These are phyloP conservation scores for Pleurotus tuoliensis DNA, from an alignment of 768 basidiomycete genomes.

Conservation along the genomic window DNA sequence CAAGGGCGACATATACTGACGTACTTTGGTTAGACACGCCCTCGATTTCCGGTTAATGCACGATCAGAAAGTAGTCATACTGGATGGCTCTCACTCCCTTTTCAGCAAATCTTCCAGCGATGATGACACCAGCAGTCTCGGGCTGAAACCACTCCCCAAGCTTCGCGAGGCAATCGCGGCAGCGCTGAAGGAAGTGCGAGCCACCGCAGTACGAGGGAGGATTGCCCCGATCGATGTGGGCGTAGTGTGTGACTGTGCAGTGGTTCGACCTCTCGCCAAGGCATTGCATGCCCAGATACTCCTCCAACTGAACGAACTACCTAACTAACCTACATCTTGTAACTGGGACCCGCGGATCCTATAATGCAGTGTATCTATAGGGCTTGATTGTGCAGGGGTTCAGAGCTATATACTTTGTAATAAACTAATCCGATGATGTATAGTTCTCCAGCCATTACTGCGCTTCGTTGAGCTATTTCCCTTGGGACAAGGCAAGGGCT, in stretches of 20 bases:
- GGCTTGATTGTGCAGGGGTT: background rate
- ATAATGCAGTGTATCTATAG: constrained; percentile 11
- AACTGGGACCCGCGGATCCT: too few species aligned
- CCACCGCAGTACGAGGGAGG: constrained; percentile 29
- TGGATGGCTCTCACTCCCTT: constrained; percentile 71
- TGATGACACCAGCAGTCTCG: constrained; percentile 19
- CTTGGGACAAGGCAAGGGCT: background rate
- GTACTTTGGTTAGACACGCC: constrained; percentile 49
- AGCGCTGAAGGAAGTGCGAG: constrained; percentile 39
- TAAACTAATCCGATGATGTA: too few species aligned
- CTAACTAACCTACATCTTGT: constrained; percentile 7
- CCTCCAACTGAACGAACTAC: constrained; percentile 17
- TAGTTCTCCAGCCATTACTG: too few species aligned
- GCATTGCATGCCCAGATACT: constrained; percentile 48
- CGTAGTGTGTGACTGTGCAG: constrained; percentile 50
- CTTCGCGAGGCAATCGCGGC: constrained; percentile 48
- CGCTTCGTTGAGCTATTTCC: too few species aligned
- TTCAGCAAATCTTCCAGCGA: constrained; percentile 40
- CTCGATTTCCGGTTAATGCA: constrained; percentile 78
- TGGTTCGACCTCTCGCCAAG: constrained; percentile 43
- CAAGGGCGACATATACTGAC: too few species aligned
- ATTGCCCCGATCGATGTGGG: constrained; percentile 60
- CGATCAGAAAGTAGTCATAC: constrained; percentile 57
- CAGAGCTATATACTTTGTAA: too few species aligned
- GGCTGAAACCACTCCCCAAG: constrained; percentile 58